A percentile compares a stretch with the other conserved stretches of the same genome.
These are phyloP conservation scores for Lunularia cruciata DNA, from an alignment of 225 moss, liverwort and hornwort species.

Conservation along the genomic window DNA sequence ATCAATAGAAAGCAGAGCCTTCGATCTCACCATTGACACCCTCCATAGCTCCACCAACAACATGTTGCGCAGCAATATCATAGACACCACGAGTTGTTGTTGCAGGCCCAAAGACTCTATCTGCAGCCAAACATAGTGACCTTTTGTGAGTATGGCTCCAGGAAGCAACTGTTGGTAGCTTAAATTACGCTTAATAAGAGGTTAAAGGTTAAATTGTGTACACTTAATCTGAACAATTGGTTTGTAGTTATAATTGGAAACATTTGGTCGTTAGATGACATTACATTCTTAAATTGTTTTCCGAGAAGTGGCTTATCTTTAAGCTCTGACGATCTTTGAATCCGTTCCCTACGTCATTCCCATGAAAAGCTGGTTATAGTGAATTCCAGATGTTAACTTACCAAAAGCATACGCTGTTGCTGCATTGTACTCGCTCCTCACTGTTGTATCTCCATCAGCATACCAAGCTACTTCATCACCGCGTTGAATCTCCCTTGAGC, in stretches of 20 bases:
- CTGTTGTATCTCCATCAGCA: slow-evolving; percentile 91
- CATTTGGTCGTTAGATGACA: too few species aligned
- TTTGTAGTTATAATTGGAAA: too few species aligned
- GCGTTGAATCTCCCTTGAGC: slow-evolving; percentile 91
- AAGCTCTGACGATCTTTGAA: too few species aligned
- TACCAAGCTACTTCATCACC: slow-evolving; percentile 99
- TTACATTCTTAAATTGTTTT: too few species aligned
- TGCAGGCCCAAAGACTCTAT: slow-evolving; percentile 95
- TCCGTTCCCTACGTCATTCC: too few species aligned
- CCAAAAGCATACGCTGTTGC: slow-evolving; percentile 88
- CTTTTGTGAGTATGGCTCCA: too few species aligned
- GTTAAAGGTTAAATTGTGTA: too few species aligned
- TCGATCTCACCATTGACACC: slow-evolving; percentile 78
- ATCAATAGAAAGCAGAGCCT: neutral
- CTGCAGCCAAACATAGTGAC: slow-evolving; percentile 41
- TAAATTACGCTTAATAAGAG: too few species aligned
- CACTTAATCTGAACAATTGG: too few species aligned
- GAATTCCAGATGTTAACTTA: slow-evolving; percentile 31
- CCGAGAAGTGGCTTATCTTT: too few species aligned
- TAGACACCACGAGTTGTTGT: slow-evolving; percentile 95
- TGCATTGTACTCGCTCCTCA: slow-evolving; percentile 88
- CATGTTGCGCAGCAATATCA: slow-evolving; percentile 93
- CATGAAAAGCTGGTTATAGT: too few species aligned
- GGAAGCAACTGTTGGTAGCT: too few species aligned
- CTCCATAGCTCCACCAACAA: slow-evolving; percentile 96